Conservation (phyloP, 2,329 filamentous ascomycete genomes). For the Diplodia scrobiculata region DNA sequence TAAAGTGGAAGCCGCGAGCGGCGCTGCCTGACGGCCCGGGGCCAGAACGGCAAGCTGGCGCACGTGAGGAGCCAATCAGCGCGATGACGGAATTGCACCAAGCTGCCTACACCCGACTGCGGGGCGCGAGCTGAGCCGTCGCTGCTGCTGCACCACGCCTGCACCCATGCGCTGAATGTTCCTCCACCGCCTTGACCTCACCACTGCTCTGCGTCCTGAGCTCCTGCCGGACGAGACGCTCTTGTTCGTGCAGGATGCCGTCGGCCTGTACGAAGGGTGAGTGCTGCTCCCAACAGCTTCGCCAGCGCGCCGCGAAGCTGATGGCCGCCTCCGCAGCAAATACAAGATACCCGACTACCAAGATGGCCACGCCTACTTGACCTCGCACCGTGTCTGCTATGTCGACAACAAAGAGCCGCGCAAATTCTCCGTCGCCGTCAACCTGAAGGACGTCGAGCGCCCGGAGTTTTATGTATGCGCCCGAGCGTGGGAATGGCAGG, state of each 20-base stretch:
- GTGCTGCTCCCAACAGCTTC: conserved; percentile 39
- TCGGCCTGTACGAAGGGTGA: conserved; percentile 96
- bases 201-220: conserved; percentile 89
- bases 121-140: conserved; percentile 3
- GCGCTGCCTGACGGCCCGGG: neutral
- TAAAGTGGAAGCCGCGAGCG: conserved; percentile 2
- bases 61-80: conserved; percentile 15
- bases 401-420: conserved; percentile 86
- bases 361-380: conserved; percentile 94
- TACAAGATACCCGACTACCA: conserved; percentile 93
- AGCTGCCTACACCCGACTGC: conserved; percentile 5
- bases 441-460: conserved; percentile 87
- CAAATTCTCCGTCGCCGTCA: conserved; percentile 78
- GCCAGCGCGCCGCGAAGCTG: conserved; percentile 23
- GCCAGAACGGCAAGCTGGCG: neutral
- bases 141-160: conserved; percentile 14
- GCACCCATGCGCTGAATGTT: conserved; percentile 74
- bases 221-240: conserved; percentile 92
- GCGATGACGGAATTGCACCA: conserved; percentile 19
- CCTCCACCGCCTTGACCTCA: conserved; percentile 92
- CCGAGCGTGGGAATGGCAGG: neutral
- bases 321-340: conserved; percentile 62
- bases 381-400: conserved; percentile 93
- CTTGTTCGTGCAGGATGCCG: conserved; percentile 95
- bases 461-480: conserved; percentile 78